Evolutionary conservation across 164 flowering plant genomes (phyloP), one percentile per base, ranked within the genome.

Genomic region (Cinnamomum chago): DNA sequence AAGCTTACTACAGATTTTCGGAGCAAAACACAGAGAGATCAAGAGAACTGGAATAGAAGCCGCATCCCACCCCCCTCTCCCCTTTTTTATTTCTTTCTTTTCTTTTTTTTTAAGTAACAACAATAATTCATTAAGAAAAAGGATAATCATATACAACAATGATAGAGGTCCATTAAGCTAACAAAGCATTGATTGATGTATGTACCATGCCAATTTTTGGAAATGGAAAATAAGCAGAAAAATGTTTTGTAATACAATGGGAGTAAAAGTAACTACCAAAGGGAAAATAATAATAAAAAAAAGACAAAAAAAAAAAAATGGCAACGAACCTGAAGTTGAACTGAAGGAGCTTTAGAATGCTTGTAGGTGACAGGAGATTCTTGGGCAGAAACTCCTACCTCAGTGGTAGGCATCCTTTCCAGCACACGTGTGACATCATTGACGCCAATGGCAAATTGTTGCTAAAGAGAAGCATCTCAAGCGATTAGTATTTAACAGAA

Each of bases 391-490:
- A 12, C 71, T 68, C 66, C 65, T 17, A 27, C 28, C 5, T 76
- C 77, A 67, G 80, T 66, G 52, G 66, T 18, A 3, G 87, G 85
- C 95, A 94, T 92, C 25, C 91, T 82, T 77, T 94, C 98, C 76
- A 94, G 85, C 30, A 82, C 84, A 12, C 94, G 91, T 22, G 97
- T 94, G 11, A 92, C 94, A 15, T 94, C 97, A 83, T 94, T 92
- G 51, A 89, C 90, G n/a, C 97, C 98, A 71, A 92, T 76, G 0
- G 94, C 74, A 76, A 92, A 94, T 83, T 90, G 97, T 90, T 90
- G 90, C 98, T 90, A 70, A 20, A 62, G 13, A 13, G 58, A 12
- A 73, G 70, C 50, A 75, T 58, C 50, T 13, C 50, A 24, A 52
- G 58, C 70, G 15, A 47, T 50, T 20, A 50, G 47, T 40, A 40